A percentile compares a stretch with the other conserved stretches of the same genome.
These are phyloP conservation scores for Teratosphaeria viscida DNA, from an alignment of 2,329 filamentous ascomycete species.

Conservation along the genomic window DNA sequence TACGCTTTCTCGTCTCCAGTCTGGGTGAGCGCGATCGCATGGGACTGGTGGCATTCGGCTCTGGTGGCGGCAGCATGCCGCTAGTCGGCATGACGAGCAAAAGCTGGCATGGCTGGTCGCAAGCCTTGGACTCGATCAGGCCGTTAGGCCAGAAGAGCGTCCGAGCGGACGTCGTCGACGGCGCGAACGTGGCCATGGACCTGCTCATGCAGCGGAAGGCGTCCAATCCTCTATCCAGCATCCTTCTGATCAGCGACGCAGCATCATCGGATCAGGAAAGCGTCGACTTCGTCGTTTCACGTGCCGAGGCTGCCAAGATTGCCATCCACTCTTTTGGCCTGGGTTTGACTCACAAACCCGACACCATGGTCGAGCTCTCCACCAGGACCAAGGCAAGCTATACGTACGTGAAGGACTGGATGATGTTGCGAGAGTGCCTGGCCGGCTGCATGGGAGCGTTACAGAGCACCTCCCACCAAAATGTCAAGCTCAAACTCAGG, in stretches of 20 bases:
- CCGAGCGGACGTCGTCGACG: constrained; percentile 91
- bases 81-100: constrained; percentile 98
- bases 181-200: constrained; percentile 97
- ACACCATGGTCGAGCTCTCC: constrained; percentile 96
- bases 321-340: constrained; percentile 94
- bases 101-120: constrained; percentile 83
- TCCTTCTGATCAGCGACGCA: constrained; percentile 93
- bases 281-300: constrained; percentile 93
- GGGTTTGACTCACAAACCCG: constrained; percentile 93
- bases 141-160: constrained; percentile 95
- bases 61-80: constrained; percentile 82
- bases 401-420: constrained; percentile 99
- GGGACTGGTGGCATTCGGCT: constrained; percentile 95
- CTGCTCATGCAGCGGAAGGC: constrained; percentile 95
- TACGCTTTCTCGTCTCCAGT: constrained; percentile 82
- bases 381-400: constrained; percentile 94
- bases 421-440: constrained; percentile 96
- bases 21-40: constrained; percentile 90
- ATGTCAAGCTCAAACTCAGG: constrained; percentile 88
- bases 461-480: constrained; percentile 94
- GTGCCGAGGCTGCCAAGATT: constrained; percentile 96
- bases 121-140: constrained; percentile 74
- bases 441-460: constrained; percentile 86
- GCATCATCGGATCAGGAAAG: constrained; percentile 89
- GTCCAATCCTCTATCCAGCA: constrained; percentile 88